phyloP scores from a whole-genome alignment of 1,284 basidiomycete species.

The Cutaneotrichosporon mucoides region DNA sequence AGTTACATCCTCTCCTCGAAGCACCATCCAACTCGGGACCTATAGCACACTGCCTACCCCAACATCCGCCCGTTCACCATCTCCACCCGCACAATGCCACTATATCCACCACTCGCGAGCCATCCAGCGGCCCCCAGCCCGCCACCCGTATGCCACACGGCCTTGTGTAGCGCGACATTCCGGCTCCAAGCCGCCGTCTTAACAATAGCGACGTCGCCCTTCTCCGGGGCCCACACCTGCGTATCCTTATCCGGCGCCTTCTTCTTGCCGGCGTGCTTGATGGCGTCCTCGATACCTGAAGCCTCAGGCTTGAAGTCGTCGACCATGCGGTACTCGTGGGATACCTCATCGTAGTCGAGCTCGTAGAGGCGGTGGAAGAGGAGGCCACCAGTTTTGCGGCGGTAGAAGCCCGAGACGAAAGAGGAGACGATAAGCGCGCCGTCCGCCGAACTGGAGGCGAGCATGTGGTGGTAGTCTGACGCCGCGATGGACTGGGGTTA shows the following conservation, averaged over 20 bases:
- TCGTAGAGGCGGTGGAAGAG: slow-evolving; percentile 75
- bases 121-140: slow-evolving; percentile 64
- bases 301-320: slow-evolving; percentile 76
- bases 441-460: slow-evolving; percentile 75
- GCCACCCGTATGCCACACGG: slow-evolving; percentile 70
- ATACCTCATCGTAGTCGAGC: slow-evolving; percentile 72
- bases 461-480: slow-evolving; percentile 80
- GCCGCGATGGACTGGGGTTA: slow-evolving; percentile 59
- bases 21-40: no score
- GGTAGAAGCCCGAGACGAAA: slow-evolving; percentile 25
- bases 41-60: no score
- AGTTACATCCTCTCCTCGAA: no score
- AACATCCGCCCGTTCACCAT: slow-evolving; percentile 49
- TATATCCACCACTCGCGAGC: slow-evolving; percentile 70
- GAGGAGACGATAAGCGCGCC: slow-evolving; percentile 57
- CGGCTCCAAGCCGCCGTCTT: slow-evolving; percentile 65
- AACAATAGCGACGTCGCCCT: slow-evolving; percentile 14
- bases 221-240: not conserved
- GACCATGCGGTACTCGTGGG: slow-evolving; percentile 71
- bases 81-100: slow-evolving; percentile 81
- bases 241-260: slow-evolving; percentile 8
- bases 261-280: slow-evolving; percentile 15
- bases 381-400: slow-evolving; percentile 57
- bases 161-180: slow-evolving; percentile 68
- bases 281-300: slow-evolving; percentile 15